Evolutionary conservation across 1,139 yeast species (phyloP).

Genomic region (Arxiozyma bovina): DNA sequence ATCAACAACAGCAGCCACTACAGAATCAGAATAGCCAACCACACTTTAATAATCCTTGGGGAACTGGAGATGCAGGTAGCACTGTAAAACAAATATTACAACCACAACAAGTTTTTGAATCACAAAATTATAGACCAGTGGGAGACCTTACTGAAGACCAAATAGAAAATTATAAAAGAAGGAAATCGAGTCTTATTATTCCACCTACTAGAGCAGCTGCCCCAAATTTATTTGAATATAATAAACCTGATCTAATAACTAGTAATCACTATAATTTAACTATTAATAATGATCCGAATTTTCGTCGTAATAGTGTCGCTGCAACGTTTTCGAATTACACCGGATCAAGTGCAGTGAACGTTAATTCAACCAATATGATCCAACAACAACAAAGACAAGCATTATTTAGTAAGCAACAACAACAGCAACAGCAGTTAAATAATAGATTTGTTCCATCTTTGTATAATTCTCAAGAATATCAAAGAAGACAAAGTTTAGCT

Average conservation of each 20-base stretch:
- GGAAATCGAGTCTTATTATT: conserved; percentile 29
- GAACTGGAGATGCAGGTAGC: conserved; percentile 13
- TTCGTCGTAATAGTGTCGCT: conserved; percentile 1
- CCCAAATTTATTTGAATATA: conserved; percentile 35
- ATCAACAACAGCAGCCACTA: conserved; percentile 14
- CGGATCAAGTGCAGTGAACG: not conserved
- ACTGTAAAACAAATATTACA: conserved; percentile 2
- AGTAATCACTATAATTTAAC: not conserved
- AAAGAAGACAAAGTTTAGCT: conserved; percentile 35
- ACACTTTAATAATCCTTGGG: conserved; percentile 24
- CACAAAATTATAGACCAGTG: not conserved
- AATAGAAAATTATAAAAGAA: conserved; percentile 18
- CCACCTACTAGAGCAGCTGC: conserved; percentile 43
- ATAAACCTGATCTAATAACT: conserved; percentile 21
- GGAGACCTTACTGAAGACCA: conserved; percentile 2
- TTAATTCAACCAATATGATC: not conserved
- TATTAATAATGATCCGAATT: not conserved
- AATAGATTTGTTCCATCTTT: conserved; percentile 11
- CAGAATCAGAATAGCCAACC: conserved; percentile 11
- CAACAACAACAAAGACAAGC: conserved; percentile 21
- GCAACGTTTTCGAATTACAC: not conserved
- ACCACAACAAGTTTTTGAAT: not conserved
- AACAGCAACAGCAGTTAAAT: conserved; percentile 10
- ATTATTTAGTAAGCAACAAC: conserved; percentile 8
- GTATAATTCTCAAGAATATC: conserved; percentile 25